Percentiles rank a stretch among this genome's conserved stretches.
Evolutionary conservation across 768 basidiomycete species (phyloP).

Genomic region (Mycena haematopus): DNA sequence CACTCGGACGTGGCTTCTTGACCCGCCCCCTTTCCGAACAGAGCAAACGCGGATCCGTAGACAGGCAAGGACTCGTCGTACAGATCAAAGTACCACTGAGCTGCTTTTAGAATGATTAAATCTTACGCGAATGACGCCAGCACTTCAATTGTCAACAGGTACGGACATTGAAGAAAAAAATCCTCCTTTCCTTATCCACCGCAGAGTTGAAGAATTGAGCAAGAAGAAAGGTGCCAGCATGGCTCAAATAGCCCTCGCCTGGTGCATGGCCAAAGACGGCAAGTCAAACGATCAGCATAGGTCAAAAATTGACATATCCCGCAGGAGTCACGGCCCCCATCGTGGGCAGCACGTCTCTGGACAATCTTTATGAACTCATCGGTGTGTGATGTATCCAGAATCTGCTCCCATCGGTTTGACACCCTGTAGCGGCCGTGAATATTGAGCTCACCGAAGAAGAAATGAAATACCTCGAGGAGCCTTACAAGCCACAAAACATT

Average conservation of each 20-base stretch:
- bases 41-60: conserved; percentile 47
- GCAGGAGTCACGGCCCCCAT: conserved; percentile 62
- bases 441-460: conserved; percentile 62
- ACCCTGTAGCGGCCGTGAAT: conserved; percentile 46
- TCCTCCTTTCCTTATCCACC: background rate
- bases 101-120: conserved; percentile 28
- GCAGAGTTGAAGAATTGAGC: conserved; percentile 61
- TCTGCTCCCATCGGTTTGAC: background rate
- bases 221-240: conserved; percentile 58
- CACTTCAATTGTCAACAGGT: conserved; percentile 32
- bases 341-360: conserved; percentile 58
- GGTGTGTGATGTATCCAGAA: conserved; percentile 37
- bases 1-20: conserved; percentile 58
- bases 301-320: background rate
- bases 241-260: conserved; percentile 63
- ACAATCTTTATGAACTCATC: conserved; percentile 59
- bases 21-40: conserved; percentile 47
- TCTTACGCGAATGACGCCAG: conserved; percentile 34
- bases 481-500: conserved; percentile 53
- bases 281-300: conserved; percentile 2
- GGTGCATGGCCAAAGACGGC: conserved; percentile 54
- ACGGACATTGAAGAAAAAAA: background rate
- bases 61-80: conserved; percentile 31
- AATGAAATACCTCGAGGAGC: conserved; percentile 58
- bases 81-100: background rate